phyloP scores from a whole-genome alignment of 495 filamentous ascomycete genomes.

The Penicillium egyptiacum region DNA sequence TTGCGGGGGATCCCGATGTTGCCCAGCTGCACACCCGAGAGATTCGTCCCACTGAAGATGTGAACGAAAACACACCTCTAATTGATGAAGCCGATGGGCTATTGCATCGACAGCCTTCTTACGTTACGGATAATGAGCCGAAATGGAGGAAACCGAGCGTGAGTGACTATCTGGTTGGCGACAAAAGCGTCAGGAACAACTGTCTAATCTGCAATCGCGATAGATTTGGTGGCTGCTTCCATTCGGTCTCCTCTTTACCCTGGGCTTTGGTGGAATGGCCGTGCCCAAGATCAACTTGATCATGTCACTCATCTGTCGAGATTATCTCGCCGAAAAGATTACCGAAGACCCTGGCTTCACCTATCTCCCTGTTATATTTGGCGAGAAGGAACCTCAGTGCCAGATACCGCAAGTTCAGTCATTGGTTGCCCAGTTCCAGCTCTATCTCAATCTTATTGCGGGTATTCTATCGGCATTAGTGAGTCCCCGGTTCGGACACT shows the following conservation, averaged over 20 bases:
- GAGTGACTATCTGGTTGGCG: slow-evolving; percentile 12
- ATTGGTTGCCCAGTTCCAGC: slow-evolving; percentile 70
- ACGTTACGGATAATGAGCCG: slow-evolving; percentile 10
- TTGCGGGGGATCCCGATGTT: slow-evolving; percentile 24
- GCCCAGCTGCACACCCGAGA: slow-evolving; percentile 15
- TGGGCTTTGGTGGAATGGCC: slow-evolving; percentile 79
- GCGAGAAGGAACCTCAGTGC: slow-evolving; percentile 71
- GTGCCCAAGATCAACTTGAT: slow-evolving; percentile 82
- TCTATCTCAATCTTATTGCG: slow-evolving; percentile 67
- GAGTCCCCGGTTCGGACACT: slow-evolving; percentile 75
- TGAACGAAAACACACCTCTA: slow-evolving; percentile 12
- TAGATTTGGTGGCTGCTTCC: slow-evolving; percentile 84
- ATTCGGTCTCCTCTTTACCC: slow-evolving; percentile 71
- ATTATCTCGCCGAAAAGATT: slow-evolving; percentile 67
- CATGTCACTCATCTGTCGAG: slow-evolving; percentile 73
- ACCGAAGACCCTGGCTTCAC: slow-evolving; percentile 56
- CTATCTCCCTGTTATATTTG: slow-evolving; percentile 63
- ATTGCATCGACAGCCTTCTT: neutral
- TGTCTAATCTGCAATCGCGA: slow-evolving; percentile 11
- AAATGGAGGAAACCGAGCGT: slow-evolving; percentile 27
- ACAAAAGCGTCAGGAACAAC: slow-evolving; percentile 2
- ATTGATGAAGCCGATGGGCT: neutral
- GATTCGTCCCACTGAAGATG: slow-evolving; percentile 5
- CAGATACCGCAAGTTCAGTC: slow-evolving; percentile 68
- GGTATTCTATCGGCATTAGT: slow-evolving; percentile 73